Conservation (phyloP, 768 basidiomycete genomes). For the Rhodotorula toruloides region DNA sequence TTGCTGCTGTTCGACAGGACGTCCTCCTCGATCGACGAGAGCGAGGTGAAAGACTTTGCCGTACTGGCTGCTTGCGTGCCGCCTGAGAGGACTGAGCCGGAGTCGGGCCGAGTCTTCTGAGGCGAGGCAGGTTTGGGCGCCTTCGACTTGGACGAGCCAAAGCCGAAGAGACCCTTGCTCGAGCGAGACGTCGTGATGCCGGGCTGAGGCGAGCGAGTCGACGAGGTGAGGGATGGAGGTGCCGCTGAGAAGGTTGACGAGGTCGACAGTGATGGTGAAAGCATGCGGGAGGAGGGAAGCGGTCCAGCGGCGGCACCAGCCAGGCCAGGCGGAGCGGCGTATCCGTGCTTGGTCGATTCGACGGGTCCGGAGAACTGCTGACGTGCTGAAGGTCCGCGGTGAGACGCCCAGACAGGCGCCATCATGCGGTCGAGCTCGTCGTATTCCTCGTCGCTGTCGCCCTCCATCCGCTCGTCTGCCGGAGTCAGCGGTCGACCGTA, state of each 20-base stretch:
- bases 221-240: not conserved
- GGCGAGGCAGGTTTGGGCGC: not conserved
- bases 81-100: not conserved
- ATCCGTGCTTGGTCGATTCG: not conserved
- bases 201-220: not conserved
- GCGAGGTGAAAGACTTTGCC: not conserved
- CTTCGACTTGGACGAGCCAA: not conserved
- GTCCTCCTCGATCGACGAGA: constrained; percentile 1
- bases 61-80: not conserved
- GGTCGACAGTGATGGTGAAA: not conserved
- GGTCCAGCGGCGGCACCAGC: too few species aligned
- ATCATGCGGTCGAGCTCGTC: constrained; percentile 15
- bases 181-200: not conserved
- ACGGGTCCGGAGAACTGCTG: not conserved
- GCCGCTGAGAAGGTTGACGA: constrained; percentile 9
- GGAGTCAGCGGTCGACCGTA: not conserved
- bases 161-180: not conserved
- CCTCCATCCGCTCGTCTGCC: not conserved
- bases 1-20: not conserved
- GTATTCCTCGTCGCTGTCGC: constrained; percentile 7
- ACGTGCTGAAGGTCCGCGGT: not conserved
- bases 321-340: constrained; percentile 12
- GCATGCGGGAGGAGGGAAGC: not conserved
- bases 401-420: constrained; percentile 3
- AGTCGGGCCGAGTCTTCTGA: too few species aligned